Conservation (phyloP, 2,329 filamentous ascomycete species). For the Alternaria dauci region DNA sequence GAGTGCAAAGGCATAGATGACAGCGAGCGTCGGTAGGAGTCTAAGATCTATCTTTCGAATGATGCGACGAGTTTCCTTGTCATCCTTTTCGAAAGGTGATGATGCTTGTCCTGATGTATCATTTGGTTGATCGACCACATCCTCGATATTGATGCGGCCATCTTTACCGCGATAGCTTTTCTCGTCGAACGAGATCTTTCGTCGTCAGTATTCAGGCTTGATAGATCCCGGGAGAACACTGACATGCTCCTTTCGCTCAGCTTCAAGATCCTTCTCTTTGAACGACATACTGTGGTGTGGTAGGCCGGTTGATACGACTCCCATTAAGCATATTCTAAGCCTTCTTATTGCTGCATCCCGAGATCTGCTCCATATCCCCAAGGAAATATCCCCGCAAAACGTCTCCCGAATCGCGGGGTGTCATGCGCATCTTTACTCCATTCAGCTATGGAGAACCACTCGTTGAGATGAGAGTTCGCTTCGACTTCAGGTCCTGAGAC, state of each 20-base stretch:
- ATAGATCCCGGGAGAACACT: rapidly evolving
- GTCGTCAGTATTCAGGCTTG: neutral
- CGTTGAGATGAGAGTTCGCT: neutral
- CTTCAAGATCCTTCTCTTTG: neutral
- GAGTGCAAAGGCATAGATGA: conserved; percentile 36
- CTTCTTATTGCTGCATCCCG: neutral
- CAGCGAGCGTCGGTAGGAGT: conserved; percentile 45
- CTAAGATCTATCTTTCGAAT: conserved; percentile 48
- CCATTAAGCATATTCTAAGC: neutral
- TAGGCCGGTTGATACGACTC: neutral
- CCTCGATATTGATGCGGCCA: neutral
- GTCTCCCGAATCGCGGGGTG: conserved; percentile 17
- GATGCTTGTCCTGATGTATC: conserved; percentile 9
- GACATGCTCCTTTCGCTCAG: conserved; percentile 4
- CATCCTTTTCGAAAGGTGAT: conserved; percentile 8
- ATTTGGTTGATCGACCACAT: neutral
- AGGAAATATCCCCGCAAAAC: conserved; percentile 14
- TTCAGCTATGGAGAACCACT: neutral
- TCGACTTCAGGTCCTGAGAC: neutral
- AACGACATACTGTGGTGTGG: neutral
- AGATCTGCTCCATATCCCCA: neutral
- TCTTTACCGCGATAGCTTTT: neutral
- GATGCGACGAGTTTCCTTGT: conserved; percentile 40
- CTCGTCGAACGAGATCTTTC: neutral
- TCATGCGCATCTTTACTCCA: conserved; percentile 6